A percentile compares a stretch with the other conserved stretches of the same genome.
phyloP scores from a whole-genome alignment of 257 asterid genomes.

The Striga asiatica region DNA sequence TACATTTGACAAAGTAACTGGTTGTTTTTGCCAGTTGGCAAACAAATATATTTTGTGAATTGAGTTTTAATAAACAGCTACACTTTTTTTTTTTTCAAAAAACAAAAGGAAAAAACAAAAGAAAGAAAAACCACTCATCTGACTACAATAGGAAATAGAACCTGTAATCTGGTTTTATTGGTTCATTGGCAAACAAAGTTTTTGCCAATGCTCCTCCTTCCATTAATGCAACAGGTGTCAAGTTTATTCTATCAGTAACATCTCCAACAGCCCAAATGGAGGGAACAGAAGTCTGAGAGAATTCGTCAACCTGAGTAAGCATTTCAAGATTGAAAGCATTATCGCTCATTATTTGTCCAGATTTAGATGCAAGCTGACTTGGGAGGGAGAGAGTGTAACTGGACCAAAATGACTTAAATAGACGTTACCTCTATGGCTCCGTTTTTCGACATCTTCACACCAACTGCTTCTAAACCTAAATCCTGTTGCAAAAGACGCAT shows the following conservation, averaged over 20 bases:
- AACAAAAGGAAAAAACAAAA: no score
- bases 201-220: constrained; percentile 97
- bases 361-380: constrained; percentile 2
- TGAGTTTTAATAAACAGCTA: no score
- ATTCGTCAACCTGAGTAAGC: constrained; percentile 68
- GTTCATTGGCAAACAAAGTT: constrained; percentile 73
- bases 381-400: not conserved
- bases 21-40: no score
- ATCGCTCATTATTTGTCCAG: not conserved
- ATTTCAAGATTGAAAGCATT: constrained; percentile 9
- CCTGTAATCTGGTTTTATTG: constrained; percentile 82
- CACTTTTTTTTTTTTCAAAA: no score
- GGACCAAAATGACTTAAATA: not conserved
- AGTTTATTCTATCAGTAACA: constrained; percentile 89
- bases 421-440: constrained; percentile 83
- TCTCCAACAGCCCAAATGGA: constrained; percentile 99
- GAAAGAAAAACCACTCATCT: no score
- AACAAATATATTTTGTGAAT: no score
- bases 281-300: constrained; percentile 82
- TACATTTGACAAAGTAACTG: no score
- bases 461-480: constrained; percentile 75
- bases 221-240: constrained; percentile 99
- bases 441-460: constrained; percentile 63
- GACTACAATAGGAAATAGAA: constrained; percentile 18
- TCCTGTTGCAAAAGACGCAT: constrained; percentile 40